Conservation (phyloP, 768 basidiomycete genomes). For the Russula sp. region DNA sequence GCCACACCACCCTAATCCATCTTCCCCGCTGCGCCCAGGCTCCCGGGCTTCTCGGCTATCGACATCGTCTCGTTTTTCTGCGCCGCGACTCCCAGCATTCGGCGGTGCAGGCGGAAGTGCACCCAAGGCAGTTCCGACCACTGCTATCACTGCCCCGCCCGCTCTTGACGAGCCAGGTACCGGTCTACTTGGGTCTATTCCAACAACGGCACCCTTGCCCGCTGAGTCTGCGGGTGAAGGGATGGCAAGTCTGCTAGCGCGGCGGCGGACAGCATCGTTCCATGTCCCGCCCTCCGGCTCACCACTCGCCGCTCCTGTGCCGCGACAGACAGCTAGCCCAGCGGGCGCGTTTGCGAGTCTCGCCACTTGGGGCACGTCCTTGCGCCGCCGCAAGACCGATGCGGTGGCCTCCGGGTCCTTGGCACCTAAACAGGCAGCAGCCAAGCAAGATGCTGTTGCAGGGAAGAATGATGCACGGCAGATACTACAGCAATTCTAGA, state of each 20-base stretch:
- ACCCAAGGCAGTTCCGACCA: constrained; percentile 47
- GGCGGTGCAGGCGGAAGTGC: constrained; percentile 60
- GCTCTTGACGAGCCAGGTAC: constrained; percentile 15
- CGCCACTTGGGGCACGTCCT: constrained; percentile 26
- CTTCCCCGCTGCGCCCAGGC: constrained; percentile 55
- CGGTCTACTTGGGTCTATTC: not conserved
- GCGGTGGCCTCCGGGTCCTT: not conserved
- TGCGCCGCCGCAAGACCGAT: constrained; percentile 17
- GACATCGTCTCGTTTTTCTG: constrained; percentile 62
- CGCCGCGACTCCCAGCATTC: constrained; percentile 54
- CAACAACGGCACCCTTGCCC: constrained; percentile 42
- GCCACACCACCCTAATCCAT: not conserved
- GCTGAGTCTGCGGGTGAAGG: constrained; percentile 59
- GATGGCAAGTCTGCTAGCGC: constrained; percentile 39
- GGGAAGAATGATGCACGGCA: constrained; percentile 1
- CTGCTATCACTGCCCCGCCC: constrained; percentile 41
- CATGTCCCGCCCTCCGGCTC: constrained; percentile 39
- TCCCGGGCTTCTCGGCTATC: constrained; percentile 69
- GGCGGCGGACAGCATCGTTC: constrained; percentile 57
- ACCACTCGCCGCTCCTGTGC: constrained; percentile 27
- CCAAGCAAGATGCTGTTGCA: not conserved
- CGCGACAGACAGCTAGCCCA: constrained; percentile 25
- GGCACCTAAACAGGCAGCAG: not conserved
- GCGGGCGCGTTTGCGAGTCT: constrained; percentile 29
- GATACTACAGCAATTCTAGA: constrained; percentile 13